Base-by-base conservation (phyloP, 2,329 filamentous ascomycete species). In the Pochonia chlamydosporia region DNA sequence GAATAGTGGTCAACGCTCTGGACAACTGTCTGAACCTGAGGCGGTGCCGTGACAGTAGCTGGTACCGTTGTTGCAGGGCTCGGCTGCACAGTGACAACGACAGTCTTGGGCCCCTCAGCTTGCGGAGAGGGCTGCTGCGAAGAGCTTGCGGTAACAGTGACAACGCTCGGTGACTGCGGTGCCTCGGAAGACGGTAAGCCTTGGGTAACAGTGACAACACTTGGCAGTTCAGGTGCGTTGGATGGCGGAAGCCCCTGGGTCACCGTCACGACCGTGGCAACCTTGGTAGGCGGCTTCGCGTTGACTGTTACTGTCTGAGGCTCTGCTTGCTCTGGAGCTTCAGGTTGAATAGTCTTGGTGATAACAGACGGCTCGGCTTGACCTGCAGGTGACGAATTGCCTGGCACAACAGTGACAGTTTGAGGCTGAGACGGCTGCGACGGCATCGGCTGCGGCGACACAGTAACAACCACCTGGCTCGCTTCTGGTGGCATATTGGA, bases 291-390 rank as follows among this genome's bases (percentile, higher is more conserved):
- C 2, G 53, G 47, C 14, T 53, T 50, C 16, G 53, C 52, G 28
- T 50, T 55, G 42, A 54, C 41, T 3, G 57, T 54, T 30, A 57
- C 50, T 25, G 57, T 55, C 46, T 52, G 52, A n/a, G 47, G 47
- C 10, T 47, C 54, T 24, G 47, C 28, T 30, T 36, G n/a, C 20
- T 35, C n/a, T 13, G 25, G 40, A 25, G n/a, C 8, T 28, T 24
- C 54, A 26, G 54, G 52, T 8, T 57, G 54, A 23, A 60, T 46
- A 3, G 55, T 59, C 49, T 57, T 56, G 23, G 55, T 60, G 37
- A 57, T 30, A 14, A 35, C 31, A 14, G 40, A 41, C 5, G 21
- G 40, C 24, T 16, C 24, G 14, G 40, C 23, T 16, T 41, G 40
- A 11, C 11, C 40, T n/a, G 3, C 25, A 30, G 25, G 13, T 11